Percentiles rank a stretch among this genome's conserved stretches.
Evolutionary conservation across 1,284 basidiomycete species (phyloP).

Genomic region (Volvariella volvacea): DNA sequence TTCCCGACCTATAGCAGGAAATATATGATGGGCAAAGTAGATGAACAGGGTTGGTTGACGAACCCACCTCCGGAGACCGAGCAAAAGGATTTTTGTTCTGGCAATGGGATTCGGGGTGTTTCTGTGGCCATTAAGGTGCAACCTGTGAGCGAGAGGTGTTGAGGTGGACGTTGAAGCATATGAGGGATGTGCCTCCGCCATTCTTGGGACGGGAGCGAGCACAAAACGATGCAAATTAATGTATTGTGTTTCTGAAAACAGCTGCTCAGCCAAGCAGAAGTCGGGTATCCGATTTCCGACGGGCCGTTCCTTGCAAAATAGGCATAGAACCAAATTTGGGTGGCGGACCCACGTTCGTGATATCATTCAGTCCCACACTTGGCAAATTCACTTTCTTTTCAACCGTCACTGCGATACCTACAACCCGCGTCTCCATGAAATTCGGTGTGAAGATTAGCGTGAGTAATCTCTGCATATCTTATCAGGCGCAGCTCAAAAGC

Average conservation of each 20-base stretch:
- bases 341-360: too few relatives aligned
- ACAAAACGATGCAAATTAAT: too few relatives aligned
- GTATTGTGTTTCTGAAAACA: too few relatives aligned
- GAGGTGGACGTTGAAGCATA: constrained; percentile 24
- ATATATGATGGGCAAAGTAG: constrained; percentile 7
- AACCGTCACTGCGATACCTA: background rate
- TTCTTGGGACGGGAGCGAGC: constrained; percentile 4
- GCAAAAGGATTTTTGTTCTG: constrained; percentile 69
- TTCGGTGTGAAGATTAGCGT: constrained; percentile 87
- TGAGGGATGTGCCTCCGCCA: constrained; percentile 21
- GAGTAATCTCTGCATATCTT: constrained; percentile 19
- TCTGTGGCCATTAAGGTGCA: constrained; percentile 20
- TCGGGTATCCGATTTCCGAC: too few relatives aligned
- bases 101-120: constrained; percentile 17
- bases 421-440: constrained; percentile 51
- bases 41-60: constrained; percentile 9
- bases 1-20: constrained; percentile 61
- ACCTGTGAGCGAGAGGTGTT: constrained; percentile 16
- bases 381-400: background rate
- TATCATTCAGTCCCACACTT: too few relatives aligned
- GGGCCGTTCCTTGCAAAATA: too few relatives aligned
- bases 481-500: constrained; percentile 1
- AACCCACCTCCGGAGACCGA: constrained; percentile 72
- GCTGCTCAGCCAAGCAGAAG: too few relatives aligned
- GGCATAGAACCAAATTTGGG: too few relatives aligned